Conservation (phyloP, 208 protist species). For the Wallacemonas sp. region DNA sequence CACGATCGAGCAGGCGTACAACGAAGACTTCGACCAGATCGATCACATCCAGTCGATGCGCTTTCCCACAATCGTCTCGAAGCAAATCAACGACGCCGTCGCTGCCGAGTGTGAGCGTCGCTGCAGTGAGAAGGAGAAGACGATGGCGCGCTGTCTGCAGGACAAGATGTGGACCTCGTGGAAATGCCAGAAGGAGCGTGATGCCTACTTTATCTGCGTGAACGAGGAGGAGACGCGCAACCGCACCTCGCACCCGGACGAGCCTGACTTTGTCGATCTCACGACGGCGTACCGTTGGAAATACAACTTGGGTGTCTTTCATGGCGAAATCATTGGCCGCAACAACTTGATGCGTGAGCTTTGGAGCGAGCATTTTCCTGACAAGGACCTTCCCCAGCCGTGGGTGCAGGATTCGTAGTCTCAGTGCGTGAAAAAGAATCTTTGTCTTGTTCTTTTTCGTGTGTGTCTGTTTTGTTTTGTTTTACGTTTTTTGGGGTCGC, state of each 20-base stretch:
- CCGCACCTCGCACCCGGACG: slow-evolving; percentile 13
- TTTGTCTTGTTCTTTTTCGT: too few relatives aligned
- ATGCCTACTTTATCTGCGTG: slow-evolving; percentile 71
- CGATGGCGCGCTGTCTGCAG: slow-evolving; percentile 81
- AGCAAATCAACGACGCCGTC: slow-evolving; percentile 62
- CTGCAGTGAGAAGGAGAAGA: slow-evolving; percentile 77
- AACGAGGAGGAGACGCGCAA: slow-evolving; percentile 37
- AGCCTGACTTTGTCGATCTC: slow-evolving; percentile 36
- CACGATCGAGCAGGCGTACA: slow-evolving; percentile 73
- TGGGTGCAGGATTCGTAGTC: slow-evolving; percentile 73
- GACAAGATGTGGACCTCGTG: slow-evolving; percentile 90
- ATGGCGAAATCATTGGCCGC: slow-evolving; percentile 76
- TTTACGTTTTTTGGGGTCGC: too few relatives aligned
- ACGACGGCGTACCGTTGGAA: slow-evolving; percentile 82
- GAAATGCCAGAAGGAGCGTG: slow-evolving; percentile 90
- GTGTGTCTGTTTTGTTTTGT: too few relatives aligned
- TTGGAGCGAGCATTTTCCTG: slow-evolving; percentile 83
- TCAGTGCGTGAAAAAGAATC: not conserved
- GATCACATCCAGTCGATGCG: slow-evolving; percentile 76
- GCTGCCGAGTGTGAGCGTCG: slow-evolving; percentile 62
- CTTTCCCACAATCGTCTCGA: slow-evolving; percentile 62
- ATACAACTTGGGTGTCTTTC: slow-evolving; percentile 78
- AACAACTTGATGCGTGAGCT: slow-evolving; percentile 77
- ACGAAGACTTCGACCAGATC: slow-evolving; percentile 79
- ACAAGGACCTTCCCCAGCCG: slow-evolving; percentile 73